Conservation (phyloP, 148 eudicot genomes). For the Talinum fruticosum region DNA sequence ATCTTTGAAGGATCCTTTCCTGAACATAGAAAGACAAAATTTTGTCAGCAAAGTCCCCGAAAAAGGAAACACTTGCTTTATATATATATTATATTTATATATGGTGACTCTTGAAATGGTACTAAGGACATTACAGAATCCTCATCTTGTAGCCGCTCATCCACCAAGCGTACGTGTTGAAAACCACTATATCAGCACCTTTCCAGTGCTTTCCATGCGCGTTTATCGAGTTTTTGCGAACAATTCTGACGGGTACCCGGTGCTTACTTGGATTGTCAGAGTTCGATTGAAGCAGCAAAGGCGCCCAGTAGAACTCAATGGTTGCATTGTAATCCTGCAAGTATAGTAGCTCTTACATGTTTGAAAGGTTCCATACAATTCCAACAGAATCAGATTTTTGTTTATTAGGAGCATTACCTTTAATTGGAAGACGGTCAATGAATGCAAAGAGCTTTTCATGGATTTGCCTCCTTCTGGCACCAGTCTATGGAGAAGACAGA, state of each 20-base stretch:
- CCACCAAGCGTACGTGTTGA: constrained; percentile 98
- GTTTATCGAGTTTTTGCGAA: constrained; percentile 82
- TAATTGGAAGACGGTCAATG: constrained; percentile 62
- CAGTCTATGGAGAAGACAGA: constrained; percentile 76
- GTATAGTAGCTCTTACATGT: background rate
- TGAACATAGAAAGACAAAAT: constrained; percentile 19
- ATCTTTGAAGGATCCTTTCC: constrained; percentile 82
- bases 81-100: too few relatives aligned
- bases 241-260: constrained; percentile 59
- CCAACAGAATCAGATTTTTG: background rate
- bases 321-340: constrained; percentile 82
- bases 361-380: background rate
- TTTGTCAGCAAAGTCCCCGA: background rate
- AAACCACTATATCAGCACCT: constrained; percentile 86
- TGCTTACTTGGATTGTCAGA: constrained; percentile 73
- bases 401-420: constrained; percentile 44
- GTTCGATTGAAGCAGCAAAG: constrained; percentile 84
- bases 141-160: constrained; percentile 81
- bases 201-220: constrained; percentile 84
- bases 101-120: background rate
- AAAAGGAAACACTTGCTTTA: background rate
- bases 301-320: constrained; percentile 98
- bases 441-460: constrained; percentile 55
- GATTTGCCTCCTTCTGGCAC: constrained; percentile 67
- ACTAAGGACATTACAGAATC: constrained; percentile 48